Evolutionary conservation across 495 filamentous ascomycete species (phyloP).

Genomic region (Venustampulla echinocandica): DNA sequence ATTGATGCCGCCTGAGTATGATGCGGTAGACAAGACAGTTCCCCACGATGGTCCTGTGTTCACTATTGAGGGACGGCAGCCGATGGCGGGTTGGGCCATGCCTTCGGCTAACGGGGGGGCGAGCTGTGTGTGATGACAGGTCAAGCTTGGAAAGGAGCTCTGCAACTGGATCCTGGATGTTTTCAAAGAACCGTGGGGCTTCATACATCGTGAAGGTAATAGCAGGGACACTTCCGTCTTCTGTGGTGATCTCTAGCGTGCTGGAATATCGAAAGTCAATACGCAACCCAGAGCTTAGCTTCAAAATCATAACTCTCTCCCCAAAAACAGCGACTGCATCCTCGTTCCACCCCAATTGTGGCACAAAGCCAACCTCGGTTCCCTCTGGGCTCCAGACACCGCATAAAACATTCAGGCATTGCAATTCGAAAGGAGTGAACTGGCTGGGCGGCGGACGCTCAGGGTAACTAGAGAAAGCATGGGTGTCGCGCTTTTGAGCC

Average conservation of each 20-base stretch:
- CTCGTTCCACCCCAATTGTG: constrained; percentile 31
- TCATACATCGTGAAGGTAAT: constrained; percentile 29
- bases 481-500: not conserved
- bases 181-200: constrained; percentile 23
- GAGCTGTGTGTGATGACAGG: constrained; percentile 6
- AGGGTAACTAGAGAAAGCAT: constrained; percentile 7
- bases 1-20: not conserved
- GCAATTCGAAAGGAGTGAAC: no score
- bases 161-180: constrained; percentile 5
- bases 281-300: constrained; percentile 8
- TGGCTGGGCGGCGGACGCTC: no score
- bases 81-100: constrained; percentile 27
- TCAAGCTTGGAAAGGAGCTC: constrained; percentile 9
- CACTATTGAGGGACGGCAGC: constrained; percentile 17
- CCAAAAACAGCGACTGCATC: constrained; percentile 37
- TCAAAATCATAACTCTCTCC: constrained; percentile 31
- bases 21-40: constrained; percentile 27
- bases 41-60: constrained; percentile 20
- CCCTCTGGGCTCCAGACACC: constrained; percentile 40
- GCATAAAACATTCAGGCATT: constrained; percentile 31
- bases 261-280: constrained; percentile 33
- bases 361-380: constrained; percentile 33
- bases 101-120: constrained; percentile 15
- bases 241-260: constrained; percentile 30
- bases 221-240: constrained; percentile 19